These are phyloP conservation scores for Raphanus sativus DNA, from an alignment of 345 rosid species.

Conservation along the genomic window DNA sequence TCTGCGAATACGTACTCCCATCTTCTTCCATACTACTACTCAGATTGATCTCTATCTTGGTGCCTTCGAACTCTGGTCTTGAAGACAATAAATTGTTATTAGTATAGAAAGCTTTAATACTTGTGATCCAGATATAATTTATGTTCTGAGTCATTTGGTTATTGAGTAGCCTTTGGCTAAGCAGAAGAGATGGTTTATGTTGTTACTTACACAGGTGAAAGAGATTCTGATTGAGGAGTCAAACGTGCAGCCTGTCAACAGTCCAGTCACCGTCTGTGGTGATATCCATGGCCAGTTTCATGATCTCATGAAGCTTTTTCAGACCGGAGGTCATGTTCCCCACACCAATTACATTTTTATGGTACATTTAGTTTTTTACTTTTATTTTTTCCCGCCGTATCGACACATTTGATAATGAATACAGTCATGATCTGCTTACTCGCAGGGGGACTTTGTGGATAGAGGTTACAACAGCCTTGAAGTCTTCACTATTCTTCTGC, in stretches of 20 bases:
- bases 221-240: conserved; percentile 96
- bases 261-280: conserved; percentile 98
- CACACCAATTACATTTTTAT: conserved; percentile 97
- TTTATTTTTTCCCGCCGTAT: too few relatives aligned
- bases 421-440: not conserved
- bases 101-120: not conserved
- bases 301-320: conserved; percentile 97
- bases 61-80: conserved; percentile 21
- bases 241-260: conserved; percentile 97
- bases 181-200: not conserved
- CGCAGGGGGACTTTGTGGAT: conserved; percentile 93
- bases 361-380: conserved; percentile 43
- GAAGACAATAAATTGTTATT: too few relatives aligned
- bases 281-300: conserved; percentile 99
- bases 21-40: not conserved
- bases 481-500: conserved; percentile 89
- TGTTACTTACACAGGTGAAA: conserved; percentile 58
- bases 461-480: conserved; percentile 96
- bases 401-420: too few relatives aligned
- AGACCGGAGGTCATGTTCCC: conserved; percentile 96
- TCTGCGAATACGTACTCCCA: conserved; percentile 82
- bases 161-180: not conserved
- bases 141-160: not conserved
- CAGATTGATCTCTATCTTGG: conserved; percentile 1
- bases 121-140: not conserved